phyloP scores from a whole-genome alignment of 345 rosid genomes.

The Brassica cretica region DNA sequence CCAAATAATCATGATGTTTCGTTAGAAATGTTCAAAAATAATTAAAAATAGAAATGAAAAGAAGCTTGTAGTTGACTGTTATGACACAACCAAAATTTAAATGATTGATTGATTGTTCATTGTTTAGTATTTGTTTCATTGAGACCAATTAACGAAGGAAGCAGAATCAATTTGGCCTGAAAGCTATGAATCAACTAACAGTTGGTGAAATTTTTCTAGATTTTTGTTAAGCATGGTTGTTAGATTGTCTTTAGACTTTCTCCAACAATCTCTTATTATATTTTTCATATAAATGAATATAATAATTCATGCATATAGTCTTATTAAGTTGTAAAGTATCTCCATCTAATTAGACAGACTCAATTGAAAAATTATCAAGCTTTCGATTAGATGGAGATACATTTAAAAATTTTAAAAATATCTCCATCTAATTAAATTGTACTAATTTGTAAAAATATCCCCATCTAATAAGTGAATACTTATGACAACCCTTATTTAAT shows the following conservation, averaged over 20 bases:
- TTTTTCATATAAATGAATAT: neutral
- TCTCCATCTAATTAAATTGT: neutral
- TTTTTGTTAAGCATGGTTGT: slow-evolving; percentile 31
- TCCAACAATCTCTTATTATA: slow-evolving; percentile 17
- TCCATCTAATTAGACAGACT: slow-evolving; percentile 9
- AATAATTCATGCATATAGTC: neutral
- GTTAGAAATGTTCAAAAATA: neutral
- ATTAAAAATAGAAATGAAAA: slow-evolving; percentile 34
- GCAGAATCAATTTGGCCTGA: slow-evolving; percentile 35
- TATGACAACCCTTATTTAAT: neutral
- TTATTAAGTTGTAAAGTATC: neutral
- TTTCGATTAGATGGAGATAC: neutral
- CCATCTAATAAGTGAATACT: slow-evolving; percentile 6
- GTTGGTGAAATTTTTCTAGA: slow-evolving; percentile 34
- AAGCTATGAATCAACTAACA: slow-evolving; percentile 42
- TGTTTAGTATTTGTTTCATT: slow-evolving; percentile 11
- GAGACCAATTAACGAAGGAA: slow-evolving; percentile 24
- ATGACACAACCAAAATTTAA: slow-evolving; percentile 32
- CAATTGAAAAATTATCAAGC: neutral
- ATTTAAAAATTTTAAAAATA: neutral
- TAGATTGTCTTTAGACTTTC: slow-evolving; percentile 36
- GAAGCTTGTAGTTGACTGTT: slow-evolving; percentile 44
- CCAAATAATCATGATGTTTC: neutral
- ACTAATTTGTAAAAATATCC: neutral
- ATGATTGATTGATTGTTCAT: slow-evolving; percentile 29